Evolutionary conservation across 176 grass and related monocot genomes (phyloP), one percentile per base, ranked within the genome.

Genomic region (Oryza australiensis): DNA sequence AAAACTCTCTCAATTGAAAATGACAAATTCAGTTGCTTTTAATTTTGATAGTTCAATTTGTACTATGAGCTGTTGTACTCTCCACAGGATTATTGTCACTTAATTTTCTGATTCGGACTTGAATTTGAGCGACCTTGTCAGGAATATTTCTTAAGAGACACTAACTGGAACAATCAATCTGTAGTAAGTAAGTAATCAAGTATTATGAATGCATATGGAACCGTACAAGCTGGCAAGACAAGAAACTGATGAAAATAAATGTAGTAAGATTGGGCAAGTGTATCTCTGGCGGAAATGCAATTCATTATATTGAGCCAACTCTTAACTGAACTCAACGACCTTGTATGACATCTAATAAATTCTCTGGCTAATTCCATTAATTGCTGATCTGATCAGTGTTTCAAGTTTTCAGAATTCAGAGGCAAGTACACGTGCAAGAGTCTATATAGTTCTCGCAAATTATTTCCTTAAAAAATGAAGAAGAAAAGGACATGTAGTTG

Each of bases 371-470:
- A 67, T 73, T 73, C 29, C 69, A 79, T 79, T 68, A 64, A 40
- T 26, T 26, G 35, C 28, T 74, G n/a, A 73, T 88, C 68, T 59
- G 45, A 74, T 84, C 4, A 66, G 45, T 55, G 64, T 26, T 7
- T 77, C 62, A 62, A 26, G 22, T 49, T 35, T 7, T 77, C 45
- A 62, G 32, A 22, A 42, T 73, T 65, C 68, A 26, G 74, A 59
- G 48, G 53, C 53, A 23, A 9, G 34, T 72, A 83, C 74, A 88
- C 74, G 74, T 83, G 75, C 80, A 77, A 72, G 29, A 49, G 23
- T 30, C 22, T 16, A 64, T 41, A 71, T 83, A 48, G 29, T 78
- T 83, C 23, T 16, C 18, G 30, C 26, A 24, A 27, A 20, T 79
- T 68, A 23, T 38, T 51, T 71, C 0, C 79, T n/a, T n/a, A 76